Conservation (phyloP, 2,329 filamentous ascomycete genomes). For the Trichophyton schoenleinii region DNA sequence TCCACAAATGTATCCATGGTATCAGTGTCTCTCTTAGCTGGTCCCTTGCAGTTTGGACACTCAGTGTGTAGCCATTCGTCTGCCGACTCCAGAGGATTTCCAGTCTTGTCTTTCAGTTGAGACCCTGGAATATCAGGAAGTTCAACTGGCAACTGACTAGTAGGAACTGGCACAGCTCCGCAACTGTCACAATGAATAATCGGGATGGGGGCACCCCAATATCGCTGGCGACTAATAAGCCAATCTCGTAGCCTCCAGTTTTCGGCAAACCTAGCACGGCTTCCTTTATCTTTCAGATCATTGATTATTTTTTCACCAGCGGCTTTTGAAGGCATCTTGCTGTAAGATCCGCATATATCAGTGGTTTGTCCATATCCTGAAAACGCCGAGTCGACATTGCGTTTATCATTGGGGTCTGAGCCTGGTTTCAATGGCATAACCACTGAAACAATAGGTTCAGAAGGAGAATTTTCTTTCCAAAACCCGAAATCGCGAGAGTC, state of each 20-base stretch:
- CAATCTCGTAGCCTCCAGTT: slow-evolving; percentile 78
- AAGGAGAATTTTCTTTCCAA: slow-evolving; percentile 57
- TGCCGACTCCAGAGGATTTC: slow-evolving; percentile 63
- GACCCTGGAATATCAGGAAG: slow-evolving; percentile 58
- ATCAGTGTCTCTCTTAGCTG: slow-evolving; percentile 72
- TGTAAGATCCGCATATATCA: slow-evolving; percentile 51
- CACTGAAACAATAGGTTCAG: slow-evolving; percentile 51
- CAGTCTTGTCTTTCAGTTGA: slow-evolving; percentile 55
- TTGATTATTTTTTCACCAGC: slow-evolving; percentile 50
- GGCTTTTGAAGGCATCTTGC: slow-evolving; percentile 50
- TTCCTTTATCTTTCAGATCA: slow-evolving; percentile 36
- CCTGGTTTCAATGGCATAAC: slow-evolving; percentile 36
- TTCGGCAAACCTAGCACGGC: slow-evolving; percentile 50
- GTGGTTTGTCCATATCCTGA: slow-evolving; percentile 56
- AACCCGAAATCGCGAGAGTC: slow-evolving; percentile 68
- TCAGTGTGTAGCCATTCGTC: slow-evolving; percentile 60
- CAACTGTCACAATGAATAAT: slow-evolving; percentile 70
- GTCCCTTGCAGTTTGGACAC: slow-evolving; percentile 57
- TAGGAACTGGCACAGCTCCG: slow-evolving; percentile 66
- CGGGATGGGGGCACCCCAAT: slow-evolving; percentile 84
- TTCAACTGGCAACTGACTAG: slow-evolving; percentile 60
- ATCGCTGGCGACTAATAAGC: slow-evolving; percentile 83
- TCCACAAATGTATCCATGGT: slow-evolving; percentile 97
- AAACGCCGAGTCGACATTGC: slow-evolving; percentile 37
- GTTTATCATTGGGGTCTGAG: slow-evolving; percentile 35